Evolutionary conservation across 2,329 filamentous ascomycete species (phyloP), one percentile per base, ranked within the genome.

Genomic region (Aureobasidium namibiae): DNA sequence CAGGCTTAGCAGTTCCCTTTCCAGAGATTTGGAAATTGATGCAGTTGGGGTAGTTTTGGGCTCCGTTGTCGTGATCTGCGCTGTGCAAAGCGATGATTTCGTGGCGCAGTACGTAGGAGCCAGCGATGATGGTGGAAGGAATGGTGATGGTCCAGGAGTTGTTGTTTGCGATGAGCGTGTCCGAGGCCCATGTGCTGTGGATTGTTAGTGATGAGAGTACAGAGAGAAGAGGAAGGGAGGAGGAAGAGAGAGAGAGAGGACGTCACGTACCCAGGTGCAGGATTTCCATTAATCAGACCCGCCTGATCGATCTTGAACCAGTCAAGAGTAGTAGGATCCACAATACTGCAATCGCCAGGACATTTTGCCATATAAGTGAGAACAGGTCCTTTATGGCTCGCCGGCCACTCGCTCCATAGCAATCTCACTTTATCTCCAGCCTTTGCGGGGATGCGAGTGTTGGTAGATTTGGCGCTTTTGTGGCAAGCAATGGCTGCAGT

Each of bases 391-490:
- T 84, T 78, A 73, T 89, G 82, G 58, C 77, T 80, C 10, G 80
- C 75, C 18, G 85, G 84, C 86, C 85, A 88, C 11, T 75, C 74
- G 60, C 77, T 81, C 86, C 85, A 88, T 65, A 82, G 77, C 48
- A 88, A 71, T 60, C 80, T 74, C 63, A 88, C 69, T 8, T 75
- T 76, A 63, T 76, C 75, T 61, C 86, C 86, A 14, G 85, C 86
- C 14, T 77, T 74, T 33, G 87, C 79, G n/a, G 78, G 73, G 16
- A 80, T 82, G 62, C 77, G 75, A 60, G 77, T 73, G 14, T 72
- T 66, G 34, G 77, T 80, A 11, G 33, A 29, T 16, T 52, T 31
- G 29, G 49, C 49, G 7, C 49, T 39, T 34, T 52, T 52, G 23
- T 52, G 49, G 49, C 49, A 52, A 61, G 65, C 63, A 57, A 71